phyloP scores from a whole-genome alignment of 208 protist genomes.

The Crithidia acanthocephali region DNA sequence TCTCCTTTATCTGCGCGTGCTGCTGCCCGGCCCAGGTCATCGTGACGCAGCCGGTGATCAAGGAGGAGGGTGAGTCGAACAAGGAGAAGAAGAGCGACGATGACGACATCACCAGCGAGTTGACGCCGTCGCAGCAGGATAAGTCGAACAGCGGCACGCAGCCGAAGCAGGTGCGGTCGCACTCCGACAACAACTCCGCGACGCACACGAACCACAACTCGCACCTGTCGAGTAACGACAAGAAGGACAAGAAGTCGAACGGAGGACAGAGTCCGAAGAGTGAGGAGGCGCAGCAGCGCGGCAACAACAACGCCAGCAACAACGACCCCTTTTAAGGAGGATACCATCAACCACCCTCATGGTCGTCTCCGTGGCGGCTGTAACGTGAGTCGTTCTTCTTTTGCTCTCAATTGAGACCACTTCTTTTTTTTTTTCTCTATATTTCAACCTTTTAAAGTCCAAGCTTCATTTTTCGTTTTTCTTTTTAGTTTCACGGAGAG shows the following conservation, averaged over 20 bases:
- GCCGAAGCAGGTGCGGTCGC: background rate
- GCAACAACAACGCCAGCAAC: constrained; percentile 1
- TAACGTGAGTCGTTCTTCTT: too few species aligned
- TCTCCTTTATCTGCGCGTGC: constrained; percentile 40
- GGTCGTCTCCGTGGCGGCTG: too few species aligned
- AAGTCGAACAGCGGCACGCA: background rate
- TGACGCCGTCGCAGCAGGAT: background rate
- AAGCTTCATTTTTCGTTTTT: background rate
- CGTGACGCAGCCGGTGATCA: constrained; percentile 43
- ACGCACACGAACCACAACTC: constrained; percentile 25
- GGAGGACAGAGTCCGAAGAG: background rate
- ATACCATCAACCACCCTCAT: too few species aligned
- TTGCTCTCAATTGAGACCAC: background rate
- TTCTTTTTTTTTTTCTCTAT: background rate
- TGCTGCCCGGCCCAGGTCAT: constrained; percentile 54
- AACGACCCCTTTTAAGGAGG: constrained; percentile 11
- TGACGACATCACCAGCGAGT: background rate
- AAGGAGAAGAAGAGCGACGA: constrained; percentile 15
- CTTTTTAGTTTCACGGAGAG: background rate
- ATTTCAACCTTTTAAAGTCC: too few species aligned
- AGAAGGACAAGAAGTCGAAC: background rate
- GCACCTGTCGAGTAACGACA: background rate
- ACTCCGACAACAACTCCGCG: constrained; percentile 1
- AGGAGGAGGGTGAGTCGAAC: background rate
- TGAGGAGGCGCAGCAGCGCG: background rate